Base-by-base conservation (phyloP, 176 grass and related monocot species). In the Puya raimondii region DNA sequence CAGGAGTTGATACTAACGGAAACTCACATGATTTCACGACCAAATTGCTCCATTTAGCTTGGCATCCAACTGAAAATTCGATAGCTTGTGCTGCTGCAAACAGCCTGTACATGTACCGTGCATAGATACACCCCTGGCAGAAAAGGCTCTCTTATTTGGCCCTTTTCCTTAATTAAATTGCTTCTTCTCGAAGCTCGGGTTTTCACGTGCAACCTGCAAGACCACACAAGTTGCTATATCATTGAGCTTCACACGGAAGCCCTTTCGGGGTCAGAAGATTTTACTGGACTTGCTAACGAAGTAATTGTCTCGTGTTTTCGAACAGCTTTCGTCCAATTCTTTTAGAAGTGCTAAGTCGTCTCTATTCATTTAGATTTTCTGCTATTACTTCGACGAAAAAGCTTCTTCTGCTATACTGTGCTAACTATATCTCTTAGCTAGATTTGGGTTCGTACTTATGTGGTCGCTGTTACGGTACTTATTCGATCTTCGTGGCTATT, bases 21-120 rank as follows among this genome's bases (percentile, higher is more conserved):
- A 94, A 80, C 65, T 72, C 91, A 65, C 69, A 72, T 18, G 91
- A 89, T 68, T 81, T 89, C 17, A 71, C 86, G 47, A 86, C 91
- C 67, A 94, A 94, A 67, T 73, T 94, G 69, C 91, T 94, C 22
- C 91, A 94, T 86, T 74, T 94, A 72, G 91, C 91, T 29, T 94
- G 91, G 91, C 91, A 94, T 68, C 91, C 91, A 67, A 89, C 86
- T n/a, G 91, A 94, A 77, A 87, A 94, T 79, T 94, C 86, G 16
- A 89, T 94, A 1, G 91, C 91, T 16, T 94, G 86, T 54, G 91
- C 86, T 53, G 86, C 81, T 29, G 86, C 80, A 74, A 94, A 94
- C 77, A 89, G 91, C 59, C 87, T 89, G 91, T 94, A 94, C 79
- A 89, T 94, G 91, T 94, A 89, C 77, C 89, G 81, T 66, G 83